phyloP scores from a whole-genome alignment of 345 rosid genomes.

The Camelina hispida region DNA sequence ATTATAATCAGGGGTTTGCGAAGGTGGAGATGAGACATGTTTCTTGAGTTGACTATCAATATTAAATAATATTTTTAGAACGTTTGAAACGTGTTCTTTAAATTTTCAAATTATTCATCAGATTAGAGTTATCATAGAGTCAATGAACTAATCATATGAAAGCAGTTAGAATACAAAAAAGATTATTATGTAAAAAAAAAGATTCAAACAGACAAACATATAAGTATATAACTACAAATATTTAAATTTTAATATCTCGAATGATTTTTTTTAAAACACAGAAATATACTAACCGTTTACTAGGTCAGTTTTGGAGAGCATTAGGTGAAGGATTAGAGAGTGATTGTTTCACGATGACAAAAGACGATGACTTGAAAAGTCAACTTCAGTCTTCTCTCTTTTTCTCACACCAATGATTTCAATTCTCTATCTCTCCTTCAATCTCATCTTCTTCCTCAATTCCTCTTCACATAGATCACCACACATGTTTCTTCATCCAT shows the following conservation, averaged over 20 bases:
- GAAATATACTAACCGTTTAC: not conserved
- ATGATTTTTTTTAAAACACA: not conserved
- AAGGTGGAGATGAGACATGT: constrained; percentile 23
- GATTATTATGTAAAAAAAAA: not conserved
- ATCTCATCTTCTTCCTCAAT: constrained; percentile 27
- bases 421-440: not conserved
- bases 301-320: constrained; percentile 2
- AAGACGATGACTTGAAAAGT: constrained; percentile 20
- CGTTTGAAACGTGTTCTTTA: constrained; percentile 11
- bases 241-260: not conserved
- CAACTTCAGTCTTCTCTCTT: not conserved
- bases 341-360: constrained; percentile 15
- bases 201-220: not conserved
- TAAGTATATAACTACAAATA: not conserved
- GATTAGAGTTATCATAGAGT: not conserved
- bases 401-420: constrained; percentile 11
- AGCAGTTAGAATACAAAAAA: not conserved
- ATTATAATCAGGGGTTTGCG: constrained; percentile 10
- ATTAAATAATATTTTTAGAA: constrained; percentile 53
- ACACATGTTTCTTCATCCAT: constrained; percentile 11
- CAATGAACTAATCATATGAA: not conserved
- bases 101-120: too few species aligned
- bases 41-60: constrained; percentile 11
- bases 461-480: constrained; percentile 3
- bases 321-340: not conserved